Evolutionary conservation across 257 asterid species (phyloP).

Genomic region (Ilex asprella): DNA sequence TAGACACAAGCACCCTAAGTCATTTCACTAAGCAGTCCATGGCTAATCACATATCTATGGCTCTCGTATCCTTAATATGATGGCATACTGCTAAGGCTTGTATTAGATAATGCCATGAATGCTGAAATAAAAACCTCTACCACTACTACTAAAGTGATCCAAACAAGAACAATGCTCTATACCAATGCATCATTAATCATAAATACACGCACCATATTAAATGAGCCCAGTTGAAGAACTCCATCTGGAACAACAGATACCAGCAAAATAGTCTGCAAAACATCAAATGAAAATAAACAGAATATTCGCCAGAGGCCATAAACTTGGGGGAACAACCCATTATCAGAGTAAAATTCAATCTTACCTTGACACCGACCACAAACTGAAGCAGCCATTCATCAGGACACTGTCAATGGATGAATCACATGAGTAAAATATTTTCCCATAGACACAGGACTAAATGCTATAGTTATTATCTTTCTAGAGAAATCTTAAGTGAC

Average conservation of each 20-base stretch:
- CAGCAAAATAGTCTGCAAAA: constrained; percentile 79
- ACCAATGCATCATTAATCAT: too few relatives aligned
- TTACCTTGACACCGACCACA: constrained; percentile 83
- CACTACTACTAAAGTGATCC: too few relatives aligned
- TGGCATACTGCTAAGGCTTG: background rate
- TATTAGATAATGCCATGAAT: too few relatives aligned
- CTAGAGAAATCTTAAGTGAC: background rate
- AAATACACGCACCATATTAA: constrained; percentile 46
- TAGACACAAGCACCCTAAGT: background rate
- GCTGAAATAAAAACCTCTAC: too few relatives aligned
- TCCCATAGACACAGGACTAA: background rate
- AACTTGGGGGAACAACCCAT: constrained; percentile 1
- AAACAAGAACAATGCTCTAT: too few relatives aligned
- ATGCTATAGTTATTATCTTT: background rate
- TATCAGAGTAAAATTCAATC: constrained; percentile 6
- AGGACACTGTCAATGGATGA: constrained; percentile 43
- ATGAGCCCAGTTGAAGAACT: constrained; percentile 87
- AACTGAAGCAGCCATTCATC: constrained; percentile 77
- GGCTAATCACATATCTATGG: background rate
- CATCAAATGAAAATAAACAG: constrained; percentile 12
- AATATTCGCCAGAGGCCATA: background rate
- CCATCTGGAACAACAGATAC: constrained; percentile 73
- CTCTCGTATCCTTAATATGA: background rate
- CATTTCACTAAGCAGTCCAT: background rate
- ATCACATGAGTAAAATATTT: background rate